Evolutionary conservation across 768 basidiomycete species (phyloP).

Genomic region (Tulasnella sp.): DNA sequence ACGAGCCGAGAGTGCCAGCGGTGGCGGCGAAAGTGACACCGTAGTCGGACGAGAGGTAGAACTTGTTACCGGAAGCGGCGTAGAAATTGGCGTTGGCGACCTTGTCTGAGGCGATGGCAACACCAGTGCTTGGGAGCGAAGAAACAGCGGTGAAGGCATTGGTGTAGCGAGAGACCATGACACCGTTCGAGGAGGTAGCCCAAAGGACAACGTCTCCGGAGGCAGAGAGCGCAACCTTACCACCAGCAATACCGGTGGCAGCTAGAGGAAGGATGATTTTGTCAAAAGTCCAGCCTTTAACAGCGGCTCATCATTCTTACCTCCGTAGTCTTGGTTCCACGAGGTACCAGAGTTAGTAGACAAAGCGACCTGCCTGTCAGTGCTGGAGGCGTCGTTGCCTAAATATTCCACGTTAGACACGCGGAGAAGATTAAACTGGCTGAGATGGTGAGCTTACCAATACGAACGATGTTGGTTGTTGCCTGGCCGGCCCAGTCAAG

Average conservation of each 20-base stretch:
- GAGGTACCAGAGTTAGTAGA: constrained; percentile 58
- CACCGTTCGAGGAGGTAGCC: constrained; percentile 51
- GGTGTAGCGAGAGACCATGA: constrained; percentile 57
- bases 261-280: constrained; percentile 39
- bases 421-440: constrained; percentile 52
- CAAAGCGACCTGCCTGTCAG: constrained; percentile 62
- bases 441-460: constrained; percentile 45
- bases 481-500: constrained; percentile 60
- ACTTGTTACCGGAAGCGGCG: constrained; percentile 56
- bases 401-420: constrained; percentile 28
- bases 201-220: constrained; percentile 62
- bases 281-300: neutral
- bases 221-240: constrained; percentile 53
- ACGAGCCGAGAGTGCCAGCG: constrained; percentile 52
- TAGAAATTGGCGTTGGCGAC: constrained; percentile 54
- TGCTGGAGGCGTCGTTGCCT: constrained; percentile 35
- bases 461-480: constrained; percentile 55
- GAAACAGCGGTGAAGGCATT: constrained; percentile 55
- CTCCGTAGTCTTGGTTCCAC: constrained; percentile 61
- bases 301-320: constrained; percentile 41
- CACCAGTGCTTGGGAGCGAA: constrained; percentile 55
- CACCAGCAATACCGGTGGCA: constrained; percentile 42
- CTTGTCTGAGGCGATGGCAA: constrained; percentile 65
- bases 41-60: constrained; percentile 64
- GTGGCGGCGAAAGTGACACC: constrained; percentile 55